Conservation (phyloP, 257 asterid species). For the Nemophila menziesii region DNA sequence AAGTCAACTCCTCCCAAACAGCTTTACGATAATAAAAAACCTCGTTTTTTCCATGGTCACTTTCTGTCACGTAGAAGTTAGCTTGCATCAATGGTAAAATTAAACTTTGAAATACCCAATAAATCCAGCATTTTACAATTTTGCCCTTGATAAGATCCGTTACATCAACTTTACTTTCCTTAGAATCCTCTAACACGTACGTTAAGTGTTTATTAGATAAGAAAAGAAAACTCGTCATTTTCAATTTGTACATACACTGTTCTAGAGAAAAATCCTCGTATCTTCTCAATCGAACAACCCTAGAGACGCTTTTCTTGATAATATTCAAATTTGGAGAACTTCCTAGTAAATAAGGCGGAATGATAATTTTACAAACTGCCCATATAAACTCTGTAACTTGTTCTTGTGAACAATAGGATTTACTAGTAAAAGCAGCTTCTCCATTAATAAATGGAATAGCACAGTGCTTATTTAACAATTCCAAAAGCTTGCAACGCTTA, state of each 20-base stretch:
- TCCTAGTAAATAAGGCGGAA: conserved; percentile 65
- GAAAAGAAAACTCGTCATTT: conserved; percentile 44
- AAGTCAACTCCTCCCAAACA: conserved; percentile 50
- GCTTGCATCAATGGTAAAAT: conserved; percentile 64
- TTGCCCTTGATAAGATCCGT: conserved; percentile 31
- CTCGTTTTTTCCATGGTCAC: conserved; percentile 62
- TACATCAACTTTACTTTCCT: conserved; percentile 15
- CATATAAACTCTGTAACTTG: conserved; percentile 71
- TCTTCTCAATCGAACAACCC: conserved; percentile 56
- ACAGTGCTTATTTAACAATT: conserved; percentile 81
- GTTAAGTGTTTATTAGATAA: conserved; percentile 19
- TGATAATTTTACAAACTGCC: conserved; percentile 77
- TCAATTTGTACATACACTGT: conserved; percentile 55
- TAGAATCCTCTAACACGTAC: neutral
- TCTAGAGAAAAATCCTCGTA: conserved; percentile 70
- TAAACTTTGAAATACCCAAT: conserved; percentile 54
- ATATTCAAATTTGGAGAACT: conserved; percentile 57
- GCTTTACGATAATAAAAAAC: conserved; percentile 47
- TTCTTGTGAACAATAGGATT: conserved; percentile 45
- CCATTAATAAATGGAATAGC: conserved; percentile 20
- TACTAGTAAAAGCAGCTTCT: conserved; percentile 21
- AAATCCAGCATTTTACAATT: conserved; percentile 55
- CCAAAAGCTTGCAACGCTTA: conserved; percentile 38
- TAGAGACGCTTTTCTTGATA: conserved; percentile 57
- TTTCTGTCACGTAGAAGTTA: conserved; percentile 76